Percentiles rank a stretch among this genome's conserved stretches.
Conservation (phyloP, 176 grass and related monocot species). For the Musa itinerans region DNA sequence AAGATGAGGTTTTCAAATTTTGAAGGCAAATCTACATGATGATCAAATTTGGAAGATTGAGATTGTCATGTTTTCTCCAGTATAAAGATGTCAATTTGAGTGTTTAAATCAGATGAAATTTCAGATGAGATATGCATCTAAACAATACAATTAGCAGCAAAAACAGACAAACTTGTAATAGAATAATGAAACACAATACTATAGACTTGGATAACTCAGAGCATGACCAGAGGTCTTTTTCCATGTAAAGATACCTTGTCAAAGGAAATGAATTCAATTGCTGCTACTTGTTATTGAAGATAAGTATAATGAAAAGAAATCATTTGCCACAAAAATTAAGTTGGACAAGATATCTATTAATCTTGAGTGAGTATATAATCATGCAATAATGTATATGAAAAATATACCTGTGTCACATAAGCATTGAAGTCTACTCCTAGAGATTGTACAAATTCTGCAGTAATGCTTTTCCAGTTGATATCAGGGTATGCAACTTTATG, state of each 20-base stretch:
- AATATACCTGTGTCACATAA: constrained; percentile 79
- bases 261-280: not conserved
- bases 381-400: constrained; percentile 11
- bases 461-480: constrained; percentile 68
- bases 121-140: too few species aligned
- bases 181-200: not conserved
- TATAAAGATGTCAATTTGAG: too few species aligned
- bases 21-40: too few species aligned
- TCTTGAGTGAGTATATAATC: too few species aligned
- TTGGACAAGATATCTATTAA: too few species aligned
- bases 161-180: not conserved
- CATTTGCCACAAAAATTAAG: too few species aligned
- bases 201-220: not conserved
- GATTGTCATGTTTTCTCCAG: too few species aligned
- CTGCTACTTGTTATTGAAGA: not conserved
- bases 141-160: too few species aligned
- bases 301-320: too few species aligned
- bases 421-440: constrained; percentile 82
- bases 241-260: not conserved
- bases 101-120: too few species aligned
- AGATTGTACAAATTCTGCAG: constrained; percentile 75
- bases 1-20: too few species aligned
- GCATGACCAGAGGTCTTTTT: not conserved
- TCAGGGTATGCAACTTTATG: constrained; percentile 73
- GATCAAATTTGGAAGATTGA: too few species aligned